A percentile compares a stretch with the other conserved stretches of the same genome.
Conservation (phyloP, 208 protist species). For the Trypanosoma melophagium region DNA sequence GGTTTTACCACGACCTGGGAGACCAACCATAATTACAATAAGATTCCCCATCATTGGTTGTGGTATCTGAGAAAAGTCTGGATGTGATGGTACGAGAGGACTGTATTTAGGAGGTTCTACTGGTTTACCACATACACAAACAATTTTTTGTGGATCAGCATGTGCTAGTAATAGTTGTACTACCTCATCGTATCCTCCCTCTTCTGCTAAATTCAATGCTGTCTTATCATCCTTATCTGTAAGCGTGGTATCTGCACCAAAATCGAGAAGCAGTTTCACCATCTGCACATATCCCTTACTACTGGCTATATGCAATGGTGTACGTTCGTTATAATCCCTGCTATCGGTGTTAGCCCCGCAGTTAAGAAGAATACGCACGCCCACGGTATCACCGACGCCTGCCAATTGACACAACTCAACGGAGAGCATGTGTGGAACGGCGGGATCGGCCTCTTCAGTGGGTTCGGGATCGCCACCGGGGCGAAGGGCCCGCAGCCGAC, state of each 20-base stretch:
- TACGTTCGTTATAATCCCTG: constrained; percentile 77
- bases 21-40: constrained; percentile 90
- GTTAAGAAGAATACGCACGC: constrained; percentile 66
- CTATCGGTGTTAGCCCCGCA: constrained; percentile 76
- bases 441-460: constrained; percentile 47
- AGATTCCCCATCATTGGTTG: constrained; percentile 85
- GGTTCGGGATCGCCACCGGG: not conserved
- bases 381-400: constrained; percentile 62
- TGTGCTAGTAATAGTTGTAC: constrained; percentile 43
- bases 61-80: constrained; percentile 74
- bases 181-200: constrained; percentile 53
- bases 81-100: constrained; percentile 38
- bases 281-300: constrained; percentile 54
- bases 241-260: constrained; percentile 51
- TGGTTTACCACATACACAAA: constrained; percentile 21
- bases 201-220: constrained; percentile 57
- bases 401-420: constrained; percentile 81
- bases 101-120: constrained; percentile 19
- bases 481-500: constrained; percentile 29
- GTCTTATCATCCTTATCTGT: constrained; percentile 69
- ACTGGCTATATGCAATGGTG: constrained; percentile 80
- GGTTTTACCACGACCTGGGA: constrained; percentile 87
- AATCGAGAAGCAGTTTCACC: constrained; percentile 65
- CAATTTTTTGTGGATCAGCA: constrained; percentile 16
- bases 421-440: constrained; percentile 66